Evolutionary conservation across 164 flowering plant species (phyloP).

Genomic region (Chimonanthus praecox): DNA sequence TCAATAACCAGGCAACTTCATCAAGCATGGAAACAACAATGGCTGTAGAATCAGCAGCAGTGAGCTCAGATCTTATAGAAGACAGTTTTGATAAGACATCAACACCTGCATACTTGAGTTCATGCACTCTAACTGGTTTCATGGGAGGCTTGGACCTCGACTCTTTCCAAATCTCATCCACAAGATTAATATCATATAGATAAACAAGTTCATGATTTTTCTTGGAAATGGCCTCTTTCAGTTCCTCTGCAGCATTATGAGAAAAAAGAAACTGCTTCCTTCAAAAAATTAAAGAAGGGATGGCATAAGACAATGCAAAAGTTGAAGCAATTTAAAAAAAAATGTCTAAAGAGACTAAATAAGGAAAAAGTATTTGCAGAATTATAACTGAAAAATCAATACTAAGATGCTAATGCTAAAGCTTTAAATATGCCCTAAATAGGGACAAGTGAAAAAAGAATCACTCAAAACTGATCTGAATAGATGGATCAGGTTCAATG

Average conservation of each 20-base stretch:
- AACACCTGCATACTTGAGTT: constrained; percentile 79
- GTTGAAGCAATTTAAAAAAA: not conserved
- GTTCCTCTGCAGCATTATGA: constrained; percentile 83
- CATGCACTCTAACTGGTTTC: constrained; percentile 69
- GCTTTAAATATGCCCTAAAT: not conserved
- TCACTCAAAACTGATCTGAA: too few relatives aligned
- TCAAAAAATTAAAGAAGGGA: constrained; percentile 46
- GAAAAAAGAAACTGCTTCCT: constrained; percentile 98
- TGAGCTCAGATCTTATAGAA: constrained; percentile 62
- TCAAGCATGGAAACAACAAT: constrained; percentile 88
- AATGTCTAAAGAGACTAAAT: not conserved
- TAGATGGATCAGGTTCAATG: too few relatives aligned
- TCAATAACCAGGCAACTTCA: constrained; percentile 95
- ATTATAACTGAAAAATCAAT: not conserved
- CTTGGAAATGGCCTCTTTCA: constrained; percentile 58
- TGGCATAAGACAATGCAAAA: constrained; percentile 33
- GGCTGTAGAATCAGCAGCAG: constrained; percentile 58
- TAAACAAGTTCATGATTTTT: constrained; percentile 72
- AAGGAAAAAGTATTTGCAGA: not conserved
- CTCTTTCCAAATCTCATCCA: constrained; percentile 89
- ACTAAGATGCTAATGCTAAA: not conserved
- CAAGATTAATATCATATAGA: constrained; percentile 63
- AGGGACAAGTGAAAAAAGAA: not conserved
- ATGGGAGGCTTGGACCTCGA: constrained; percentile 71
- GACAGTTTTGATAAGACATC: constrained; percentile 68